Evolutionary conservation across 2,329 filamentous ascomycete genomes (phyloP).

Genomic region (Nemania sp.): DNA sequence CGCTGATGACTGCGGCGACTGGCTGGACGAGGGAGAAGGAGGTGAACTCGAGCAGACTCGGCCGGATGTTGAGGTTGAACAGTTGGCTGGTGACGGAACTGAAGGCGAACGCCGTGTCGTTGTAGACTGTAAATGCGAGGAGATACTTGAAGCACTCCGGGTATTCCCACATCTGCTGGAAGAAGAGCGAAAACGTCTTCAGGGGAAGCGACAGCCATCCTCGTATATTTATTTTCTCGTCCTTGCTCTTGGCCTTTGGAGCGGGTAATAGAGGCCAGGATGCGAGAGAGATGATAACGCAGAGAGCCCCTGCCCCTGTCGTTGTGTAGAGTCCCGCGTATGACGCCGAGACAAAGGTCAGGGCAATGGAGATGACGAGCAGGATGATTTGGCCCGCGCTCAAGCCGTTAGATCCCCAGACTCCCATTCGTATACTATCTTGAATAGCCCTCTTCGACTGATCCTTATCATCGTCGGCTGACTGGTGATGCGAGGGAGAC

Average conservation of each 20-base stretch:
- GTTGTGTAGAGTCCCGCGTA: slow-evolving; percentile 18
- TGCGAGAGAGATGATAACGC: slow-evolving; percentile 7
- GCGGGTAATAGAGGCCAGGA: slow-evolving; percentile 7
- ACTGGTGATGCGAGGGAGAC: not conserved
- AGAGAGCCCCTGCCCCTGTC: slow-evolving; percentile 11
- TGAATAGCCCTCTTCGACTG: not conserved
- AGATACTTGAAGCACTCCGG: slow-evolving; percentile 17
- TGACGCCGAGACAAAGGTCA: slow-evolving; percentile 8
- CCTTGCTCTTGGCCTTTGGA: not conserved
- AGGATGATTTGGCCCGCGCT: slow-evolving; percentile 9
- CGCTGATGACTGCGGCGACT: not conserved
- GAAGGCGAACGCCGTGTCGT: slow-evolving; percentile 13
- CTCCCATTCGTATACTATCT: slow-evolving; percentile 10
- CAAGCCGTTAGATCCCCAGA: slow-evolving; percentile 14
- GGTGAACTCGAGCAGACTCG: slow-evolving; percentile 15
- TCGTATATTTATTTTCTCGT: not conserved
- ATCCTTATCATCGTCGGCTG: not conserved
- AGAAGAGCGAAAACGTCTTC: slow-evolving; percentile 5
- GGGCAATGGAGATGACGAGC: slow-evolving; percentile 8
- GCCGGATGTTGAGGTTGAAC: slow-evolving; percentile 17
- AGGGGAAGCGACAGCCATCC: slow-evolving; percentile 10
- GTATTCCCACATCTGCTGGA: slow-evolving; percentile 11
- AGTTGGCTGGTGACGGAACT: slow-evolving; percentile 7
- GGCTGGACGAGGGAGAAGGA: slow-evolving; percentile 19
- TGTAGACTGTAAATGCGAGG: slow-evolving; percentile 12